phyloP scores from a whole-genome alignment of 2,329 filamentous ascomycete species.

The Plenodomus biglobosus region DNA sequence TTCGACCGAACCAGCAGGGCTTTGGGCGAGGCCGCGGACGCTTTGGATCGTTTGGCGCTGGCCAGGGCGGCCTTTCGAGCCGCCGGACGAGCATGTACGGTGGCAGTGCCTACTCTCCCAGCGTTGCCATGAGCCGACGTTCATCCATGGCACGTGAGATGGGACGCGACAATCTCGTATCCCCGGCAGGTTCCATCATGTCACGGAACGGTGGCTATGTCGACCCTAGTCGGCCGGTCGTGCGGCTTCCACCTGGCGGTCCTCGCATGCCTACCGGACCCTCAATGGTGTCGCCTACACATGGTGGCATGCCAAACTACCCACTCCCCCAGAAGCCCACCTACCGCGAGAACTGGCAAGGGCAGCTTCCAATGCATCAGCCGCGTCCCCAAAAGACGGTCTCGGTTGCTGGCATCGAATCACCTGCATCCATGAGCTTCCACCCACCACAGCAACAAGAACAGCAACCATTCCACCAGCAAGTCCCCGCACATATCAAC shows the following conservation, averaged over 20 bases:
- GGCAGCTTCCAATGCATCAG: slow-evolving; percentile 79
- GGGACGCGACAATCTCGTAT: slow-evolving; percentile 72
- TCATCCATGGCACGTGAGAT: slow-evolving; percentile 74
- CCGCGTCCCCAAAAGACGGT: slow-evolving; percentile 93
- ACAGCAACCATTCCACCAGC: slow-evolving; percentile 90
- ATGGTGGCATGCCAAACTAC: slow-evolving; percentile 48
- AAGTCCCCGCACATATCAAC: slow-evolving; percentile 76
- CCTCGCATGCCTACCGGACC: slow-evolving; percentile 41
- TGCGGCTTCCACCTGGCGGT: slow-evolving; percentile 72
- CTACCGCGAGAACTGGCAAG: slow-evolving; percentile 62
- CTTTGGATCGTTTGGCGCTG: slow-evolving; percentile 61
- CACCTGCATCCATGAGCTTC: slow-evolving; percentile 65
- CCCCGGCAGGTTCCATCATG: slow-evolving; percentile 76
- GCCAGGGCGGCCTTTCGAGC: slow-evolving; percentile 60
- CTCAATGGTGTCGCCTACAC: slow-evolving; percentile 35
- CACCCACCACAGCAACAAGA: slow-evolving; percentile 65
- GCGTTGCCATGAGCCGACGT: slow-evolving; percentile 81
- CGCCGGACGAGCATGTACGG: slow-evolving; percentile 79
- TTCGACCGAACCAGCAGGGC: slow-evolving; percentile 88
- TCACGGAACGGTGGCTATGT: slow-evolving; percentile 63
- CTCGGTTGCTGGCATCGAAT: slow-evolving; percentile 89
- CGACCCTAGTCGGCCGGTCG: slow-evolving; percentile 70
- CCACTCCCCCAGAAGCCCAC: slow-evolving; percentile 57
- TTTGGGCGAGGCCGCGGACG: slow-evolving; percentile 68
- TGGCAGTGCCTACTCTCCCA: slow-evolving; percentile 82